Evolutionary conservation across 169 alveolate genomes (phyloP).

Genomic region (Amoebophrya sp.): DNA sequence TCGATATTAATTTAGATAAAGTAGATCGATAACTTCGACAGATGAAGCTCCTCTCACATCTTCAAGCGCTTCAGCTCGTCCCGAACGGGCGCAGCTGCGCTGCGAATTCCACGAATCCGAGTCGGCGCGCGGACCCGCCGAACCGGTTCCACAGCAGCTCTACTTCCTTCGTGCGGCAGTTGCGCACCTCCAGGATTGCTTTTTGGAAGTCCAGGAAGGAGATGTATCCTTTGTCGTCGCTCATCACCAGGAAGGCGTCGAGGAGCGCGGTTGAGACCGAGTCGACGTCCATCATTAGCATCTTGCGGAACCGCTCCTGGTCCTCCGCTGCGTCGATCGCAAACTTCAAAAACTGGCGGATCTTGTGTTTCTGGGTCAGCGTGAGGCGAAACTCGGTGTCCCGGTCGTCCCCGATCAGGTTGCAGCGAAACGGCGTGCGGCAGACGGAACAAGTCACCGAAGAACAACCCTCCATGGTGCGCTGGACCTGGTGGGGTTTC

Average conservation of each 20-base stretch:
- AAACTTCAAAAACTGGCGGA: background rate
- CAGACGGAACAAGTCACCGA: background rate
- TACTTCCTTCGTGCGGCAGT: background rate
- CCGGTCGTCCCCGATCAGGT: background rate
- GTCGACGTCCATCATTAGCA: background rate
- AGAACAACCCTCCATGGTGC: background rate
- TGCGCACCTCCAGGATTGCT: background rate
- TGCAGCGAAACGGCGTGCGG: constrained; percentile 3
- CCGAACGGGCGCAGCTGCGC: background rate
- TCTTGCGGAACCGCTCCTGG: background rate
- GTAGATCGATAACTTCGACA: too few relatives aligned
- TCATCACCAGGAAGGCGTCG: background rate
- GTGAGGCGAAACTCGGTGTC: background rate
- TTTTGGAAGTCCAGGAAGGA: constrained; percentile 4
- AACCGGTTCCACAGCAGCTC: background rate
- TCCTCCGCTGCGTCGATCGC: background rate
- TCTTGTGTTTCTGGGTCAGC: background rate
- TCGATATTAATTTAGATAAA: too few relatives aligned
- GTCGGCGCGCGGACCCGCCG: background rate
- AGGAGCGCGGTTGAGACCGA: background rate
- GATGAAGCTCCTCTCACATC: too few relatives aligned
- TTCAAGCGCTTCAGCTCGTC: too few relatives aligned
- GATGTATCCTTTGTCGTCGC: background rate
- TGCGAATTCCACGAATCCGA: background rate
- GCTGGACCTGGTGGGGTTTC: background rate